Evolutionary conservation across 2,329 filamentous ascomycete species (phyloP).

Genomic region (Claviceps sp.): DNA sequence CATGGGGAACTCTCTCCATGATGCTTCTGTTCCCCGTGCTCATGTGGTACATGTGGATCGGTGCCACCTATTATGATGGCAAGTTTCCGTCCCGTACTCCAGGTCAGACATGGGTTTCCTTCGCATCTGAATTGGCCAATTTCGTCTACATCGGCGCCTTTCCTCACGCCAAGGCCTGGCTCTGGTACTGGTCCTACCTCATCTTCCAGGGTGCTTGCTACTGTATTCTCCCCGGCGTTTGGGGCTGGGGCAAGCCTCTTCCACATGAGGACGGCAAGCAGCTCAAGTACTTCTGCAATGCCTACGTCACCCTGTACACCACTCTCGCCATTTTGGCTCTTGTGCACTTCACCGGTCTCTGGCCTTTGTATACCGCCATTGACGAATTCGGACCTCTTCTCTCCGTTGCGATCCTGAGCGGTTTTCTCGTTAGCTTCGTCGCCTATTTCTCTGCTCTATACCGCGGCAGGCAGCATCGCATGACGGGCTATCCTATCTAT

Average conservation of each 20-base stretch:
- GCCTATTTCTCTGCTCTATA: slow-evolving; percentile 76
- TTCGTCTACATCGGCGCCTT: slow-evolving; percentile 76
- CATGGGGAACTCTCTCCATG: slow-evolving; percentile 64
- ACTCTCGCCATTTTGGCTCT: slow-evolving; percentile 59
- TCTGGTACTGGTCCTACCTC: slow-evolving; percentile 90
- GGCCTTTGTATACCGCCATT: slow-evolving; percentile 81
- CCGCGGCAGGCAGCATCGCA: slow-evolving; percentile 76
- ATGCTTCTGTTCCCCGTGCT: slow-evolving; percentile 88
- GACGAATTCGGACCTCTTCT: slow-evolving; percentile 92
- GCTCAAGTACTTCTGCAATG: slow-evolving; percentile 90
- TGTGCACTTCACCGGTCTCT: slow-evolving; percentile 72
- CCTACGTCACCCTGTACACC: slow-evolving; percentile 72
- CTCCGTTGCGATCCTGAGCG: slow-evolving; percentile 83
- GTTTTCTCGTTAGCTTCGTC: slow-evolving; percentile 67
- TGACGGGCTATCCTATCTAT: slow-evolving; percentile 71
- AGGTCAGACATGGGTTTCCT: slow-evolving; percentile 57
- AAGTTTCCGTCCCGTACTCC: slow-evolving; percentile 55
- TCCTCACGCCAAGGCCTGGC: slow-evolving; percentile 71
- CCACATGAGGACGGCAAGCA: slow-evolving; percentile 72
- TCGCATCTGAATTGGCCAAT: slow-evolving; percentile 54
- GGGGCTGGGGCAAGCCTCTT: slow-evolving; percentile 76
- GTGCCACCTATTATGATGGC: slow-evolving; percentile 82
- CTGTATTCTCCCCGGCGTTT: slow-evolving; percentile 74
- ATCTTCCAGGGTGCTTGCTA: slow-evolving; percentile 75
- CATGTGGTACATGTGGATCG: slow-evolving; percentile 99